Base-by-base conservation (phyloP, 306 rosid species). In the Senna tora region DNA sequence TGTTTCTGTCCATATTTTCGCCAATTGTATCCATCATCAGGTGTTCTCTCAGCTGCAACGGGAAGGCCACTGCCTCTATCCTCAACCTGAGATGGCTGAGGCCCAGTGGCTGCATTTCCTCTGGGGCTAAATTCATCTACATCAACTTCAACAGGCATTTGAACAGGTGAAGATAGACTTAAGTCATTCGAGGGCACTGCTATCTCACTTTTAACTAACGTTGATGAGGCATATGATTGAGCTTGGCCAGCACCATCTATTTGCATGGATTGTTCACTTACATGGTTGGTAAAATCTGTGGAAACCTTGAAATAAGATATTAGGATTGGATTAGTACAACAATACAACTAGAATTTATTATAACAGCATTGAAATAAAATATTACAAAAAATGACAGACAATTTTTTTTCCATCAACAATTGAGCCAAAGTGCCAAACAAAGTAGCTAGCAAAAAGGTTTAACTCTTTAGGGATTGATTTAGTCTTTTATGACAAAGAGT, bases 11-110 rank as follows among this genome's bases (percentile, higher is more conserved):
- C 98, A 53, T 94, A 94, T 64, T 94, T 94, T 69, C 98, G 78
- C 98, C 98, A 94, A 81, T 94, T 91, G 80, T 94, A 94, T 71
- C 98, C 98, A 77, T 91, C 99, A 65, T 94, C 94, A 55, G 95
- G 87, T 51, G 82, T 45, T 74, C 79, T 86, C 34, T 87, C 92
- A 14, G 82, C 64, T 53, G 78, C 79, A 39, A 82, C 82, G 39
- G 89, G 75, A 82, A 78, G 61, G 58, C 85, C 87, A 77, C 71
- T 77, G 62, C 89, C 87, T 82, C 85, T 86, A 59, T 65, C 72
- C 67, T 86, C 97, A 69, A 55, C 79, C 65, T 80, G 89, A 28
- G 87, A 82, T 58, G 88, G 62, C 71, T 81, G 96, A 76, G 75
- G 84, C 60, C 80, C 87, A 41, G 83, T 60, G 77, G 73, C 66